Evolutionary conservation across 2,329 filamentous ascomycete genomes (phyloP).

Genomic region (Hortaea sp.): DNA sequence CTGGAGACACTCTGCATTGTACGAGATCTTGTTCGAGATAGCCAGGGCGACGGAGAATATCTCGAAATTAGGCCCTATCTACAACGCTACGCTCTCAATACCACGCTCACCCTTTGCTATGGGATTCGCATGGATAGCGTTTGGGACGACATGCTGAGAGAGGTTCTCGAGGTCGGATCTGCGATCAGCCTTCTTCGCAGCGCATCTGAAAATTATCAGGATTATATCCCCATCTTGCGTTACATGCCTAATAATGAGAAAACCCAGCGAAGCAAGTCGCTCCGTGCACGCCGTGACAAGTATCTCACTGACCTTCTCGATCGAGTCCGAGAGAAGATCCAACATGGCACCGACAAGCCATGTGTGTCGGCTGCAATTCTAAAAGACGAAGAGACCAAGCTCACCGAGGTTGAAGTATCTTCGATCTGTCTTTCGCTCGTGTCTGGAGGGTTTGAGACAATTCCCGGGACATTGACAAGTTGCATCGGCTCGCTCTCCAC

Average conservation of each 20-base stretch:
- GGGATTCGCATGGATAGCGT: constrained; percentile 46
- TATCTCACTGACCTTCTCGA: constrained; percentile 42
- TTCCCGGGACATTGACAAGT: constrained; percentile 44
- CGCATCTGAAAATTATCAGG: constrained; percentile 44
- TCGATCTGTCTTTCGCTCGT: constrained; percentile 45
- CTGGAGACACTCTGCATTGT: constrained; percentile 43
- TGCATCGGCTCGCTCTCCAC: constrained; percentile 42
- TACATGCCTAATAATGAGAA: constrained; percentile 46
- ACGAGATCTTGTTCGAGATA: constrained; percentile 38
- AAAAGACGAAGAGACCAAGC: constrained; percentile 44
- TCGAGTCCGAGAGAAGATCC: constrained; percentile 43
- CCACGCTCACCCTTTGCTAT: constrained; percentile 45
- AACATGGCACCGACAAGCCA: constrained; percentile 42
- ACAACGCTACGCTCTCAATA: constrained; percentile 45
- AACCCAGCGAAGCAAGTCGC: constrained; percentile 36
- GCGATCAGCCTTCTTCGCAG: constrained; percentile 42
- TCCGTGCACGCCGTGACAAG: constrained; percentile 38
- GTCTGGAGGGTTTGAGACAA: constrained; percentile 46
- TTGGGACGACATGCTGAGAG: constrained; percentile 41
- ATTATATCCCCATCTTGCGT: constrained; percentile 42
- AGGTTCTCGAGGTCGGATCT: constrained; percentile 44
- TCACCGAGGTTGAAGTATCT: constrained; percentile 43
- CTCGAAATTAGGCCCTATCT: constrained; percentile 42
- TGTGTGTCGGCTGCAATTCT: constrained; percentile 46
- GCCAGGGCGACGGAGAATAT: constrained; percentile 25